A percentile compares a stretch with the other conserved stretches of the same genome.
phyloP scores from a whole-genome alignment of 2,329 filamentous ascomycete genomes.

The Parafenestella ontariensis region DNA sequence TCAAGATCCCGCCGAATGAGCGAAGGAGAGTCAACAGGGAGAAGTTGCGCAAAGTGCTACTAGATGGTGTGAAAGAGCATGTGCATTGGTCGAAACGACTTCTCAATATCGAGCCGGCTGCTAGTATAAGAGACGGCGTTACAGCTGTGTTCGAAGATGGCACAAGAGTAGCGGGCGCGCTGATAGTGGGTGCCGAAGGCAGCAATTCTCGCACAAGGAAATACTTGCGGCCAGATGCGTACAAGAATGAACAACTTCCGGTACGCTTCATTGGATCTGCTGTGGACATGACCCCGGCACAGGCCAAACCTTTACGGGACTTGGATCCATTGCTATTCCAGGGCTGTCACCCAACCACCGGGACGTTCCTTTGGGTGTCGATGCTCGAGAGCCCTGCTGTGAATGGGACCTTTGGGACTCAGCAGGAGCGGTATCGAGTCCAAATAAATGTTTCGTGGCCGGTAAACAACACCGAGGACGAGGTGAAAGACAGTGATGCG shows the following conservation, averaged over 20 bases:
- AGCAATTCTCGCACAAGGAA: conserved; percentile 10
- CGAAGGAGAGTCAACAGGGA: conserved; percentile 16
- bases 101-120: not conserved
- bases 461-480: no score
- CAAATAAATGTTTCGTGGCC: no score
- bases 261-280: conserved; percentile 17
- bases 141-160: conserved; percentile 17
- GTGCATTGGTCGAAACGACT: conserved; percentile 1
- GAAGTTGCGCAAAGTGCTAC: conserved; percentile 8
- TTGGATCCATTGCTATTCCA: conserved; percentile 24
- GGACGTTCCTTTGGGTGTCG: conserved; percentile 12
- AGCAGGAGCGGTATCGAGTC: no score
- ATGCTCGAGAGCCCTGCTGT: not conserved
- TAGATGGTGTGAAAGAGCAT: no score
- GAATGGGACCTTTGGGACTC: no score
- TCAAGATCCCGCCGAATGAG: not conserved
- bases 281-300: conserved; percentile 6
- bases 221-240: not conserved
- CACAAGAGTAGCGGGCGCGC: conserved; percentile 5
- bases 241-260: conserved; percentile 6
- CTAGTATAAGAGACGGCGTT: not conserved
- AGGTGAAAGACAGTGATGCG: no score
- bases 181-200: conserved; percentile 20
- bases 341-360: conserved; percentile 9
- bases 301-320: conserved; percentile 12